Base-by-base conservation (phyloP, 371 early-diverging fungal genomes). In the Vairimorpha apis region DNA sequence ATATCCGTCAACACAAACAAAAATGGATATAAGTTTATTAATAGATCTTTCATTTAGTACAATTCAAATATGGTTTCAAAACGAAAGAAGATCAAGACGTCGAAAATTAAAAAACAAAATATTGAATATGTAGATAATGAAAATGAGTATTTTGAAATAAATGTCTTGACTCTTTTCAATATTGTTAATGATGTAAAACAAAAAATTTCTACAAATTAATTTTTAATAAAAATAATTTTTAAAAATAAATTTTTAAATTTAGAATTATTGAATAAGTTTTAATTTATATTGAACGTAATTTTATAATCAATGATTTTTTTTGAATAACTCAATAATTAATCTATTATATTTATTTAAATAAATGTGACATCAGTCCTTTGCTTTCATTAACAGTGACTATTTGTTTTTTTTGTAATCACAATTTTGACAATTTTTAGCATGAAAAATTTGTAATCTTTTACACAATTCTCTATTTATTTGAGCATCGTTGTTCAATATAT, bases 21-120 rank as follows among this genome's bases (percentile, higher is more conserved):
- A 74, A 30, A 66, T 45, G 23, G 76, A 79, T 35, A 44, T 79
- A 29, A 33, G 68, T 43, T 27, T 79, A 16, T 47, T 79, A 49
- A 70, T 79, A 25, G 45, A 58, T 16, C 74, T 79, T 25, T 75
- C 79, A 37, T 29, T 74, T n/a, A 38, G 64, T 7, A 45, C 65
- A 27, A 68, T 79, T 5, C 79, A 79, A 71, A 65, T 79, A 38
- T 79, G 79, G 79, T 79, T 79, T 51, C 79, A 79, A 56, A 79
- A 79, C 37, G 65, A 71, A 32, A 38, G 72, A 37, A 47, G 65
- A 29, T 49, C 44, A 44, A 63, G 49, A 47, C 4, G 49, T 10
- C 16, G 49, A 3, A 14, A 23, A 14, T 23, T 47, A 18, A 47
- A 23, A 47, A 47, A 16, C 4, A 10, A n/a, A 18, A 14, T 23